Percentiles rank a stretch among this genome's conserved stretches.
Conservation (phyloP, 352 stramenopile genomes). For the Phytopythium delawarense region DNA sequence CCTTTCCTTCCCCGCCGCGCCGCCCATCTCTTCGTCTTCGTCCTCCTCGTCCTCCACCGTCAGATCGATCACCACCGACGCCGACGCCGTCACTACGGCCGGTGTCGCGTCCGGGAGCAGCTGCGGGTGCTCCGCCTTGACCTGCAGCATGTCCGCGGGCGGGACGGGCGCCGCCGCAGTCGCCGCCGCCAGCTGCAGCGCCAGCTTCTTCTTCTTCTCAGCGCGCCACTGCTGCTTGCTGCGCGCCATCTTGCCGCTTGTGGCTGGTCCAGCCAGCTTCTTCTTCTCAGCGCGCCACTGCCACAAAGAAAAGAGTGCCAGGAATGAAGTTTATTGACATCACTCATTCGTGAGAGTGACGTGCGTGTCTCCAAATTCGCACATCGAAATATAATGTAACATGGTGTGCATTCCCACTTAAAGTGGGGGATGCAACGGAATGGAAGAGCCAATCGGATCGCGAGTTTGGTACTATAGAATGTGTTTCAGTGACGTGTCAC, state of each 20-base stretch:
- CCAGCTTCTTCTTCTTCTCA: conserved; percentile 21
- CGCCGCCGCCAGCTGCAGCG: conserved; percentile 8
- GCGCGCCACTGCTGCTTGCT: conserved; percentile 39
- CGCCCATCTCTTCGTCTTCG: conserved; percentile 23
- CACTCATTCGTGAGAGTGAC: no score
- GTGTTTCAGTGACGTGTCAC: no score
- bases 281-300: no score
- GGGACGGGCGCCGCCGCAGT: neutral
- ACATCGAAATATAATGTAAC: no score
- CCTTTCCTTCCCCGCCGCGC: neutral
- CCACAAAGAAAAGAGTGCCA: no score
- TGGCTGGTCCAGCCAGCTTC: no score
- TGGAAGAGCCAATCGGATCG: no score
- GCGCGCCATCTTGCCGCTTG: conserved; percentile 14
- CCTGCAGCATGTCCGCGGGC: neutral
- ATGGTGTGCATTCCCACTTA: no score
- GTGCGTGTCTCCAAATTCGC: no score
- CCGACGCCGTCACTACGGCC: neutral
- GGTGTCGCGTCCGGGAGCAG: neutral
- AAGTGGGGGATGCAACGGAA: no score
- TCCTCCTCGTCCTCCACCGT: conserved; percentile 56
- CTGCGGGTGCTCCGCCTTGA: conserved; percentile 5
- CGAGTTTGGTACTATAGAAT: no score
- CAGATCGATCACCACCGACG: conserved; percentile 40
- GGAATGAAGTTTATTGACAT: no score